Conservation (phyloP, 257 asterid genomes). For the Fraxinus anomala region DNA sequence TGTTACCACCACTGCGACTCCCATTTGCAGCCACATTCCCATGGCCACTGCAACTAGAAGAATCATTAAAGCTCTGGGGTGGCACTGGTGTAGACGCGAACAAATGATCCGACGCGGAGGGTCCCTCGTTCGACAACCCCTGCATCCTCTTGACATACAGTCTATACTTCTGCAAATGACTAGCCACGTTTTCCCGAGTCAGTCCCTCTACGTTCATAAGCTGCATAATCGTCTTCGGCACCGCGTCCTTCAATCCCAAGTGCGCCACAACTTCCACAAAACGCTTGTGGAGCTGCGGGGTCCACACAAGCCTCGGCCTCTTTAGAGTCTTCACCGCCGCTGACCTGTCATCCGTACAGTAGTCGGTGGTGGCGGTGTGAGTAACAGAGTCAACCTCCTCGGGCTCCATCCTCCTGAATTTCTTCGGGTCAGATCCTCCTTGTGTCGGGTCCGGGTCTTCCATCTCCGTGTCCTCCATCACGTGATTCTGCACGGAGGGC, state of each 20-base stretch:
- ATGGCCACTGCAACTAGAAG: slow-evolving; percentile 40
- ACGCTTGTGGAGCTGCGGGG: slow-evolving; percentile 89
- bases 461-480: slow-evolving; percentile 37
- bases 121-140: slow-evolving; percentile 66
- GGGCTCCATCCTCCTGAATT: slow-evolving; percentile 46
- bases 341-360: slow-evolving; percentile 49
- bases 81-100: slow-evolving; percentile 78
- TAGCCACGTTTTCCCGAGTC: slow-evolving; percentile 90
- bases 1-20: slow-evolving; percentile 39
- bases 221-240: slow-evolving; percentile 92
- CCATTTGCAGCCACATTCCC: slow-evolving; percentile 46
- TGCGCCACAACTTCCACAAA: slow-evolving; percentile 90
- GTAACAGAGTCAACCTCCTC: slow-evolving; percentile 45
- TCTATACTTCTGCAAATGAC: slow-evolving; percentile 88
- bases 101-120: slow-evolving; percentile 72
- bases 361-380: slow-evolving; percentile 33
- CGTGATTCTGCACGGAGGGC: slow-evolving; percentile 32
- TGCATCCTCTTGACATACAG: slow-evolving; percentile 83
- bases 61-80: slow-evolving; percentile 71
- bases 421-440: slow-evolving; percentile 66
- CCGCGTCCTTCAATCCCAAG: slow-evolving; percentile 78
- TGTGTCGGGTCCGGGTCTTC: slow-evolving; percentile 44
- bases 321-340: slow-evolving; percentile 61
- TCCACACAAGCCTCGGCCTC: slow-evolving; percentile 93
- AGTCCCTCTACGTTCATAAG: slow-evolving; percentile 92